Evolutionary conservation across 176 grass and related monocot species (phyloP).

Genomic region (Phoenix dactylifera): DNA sequence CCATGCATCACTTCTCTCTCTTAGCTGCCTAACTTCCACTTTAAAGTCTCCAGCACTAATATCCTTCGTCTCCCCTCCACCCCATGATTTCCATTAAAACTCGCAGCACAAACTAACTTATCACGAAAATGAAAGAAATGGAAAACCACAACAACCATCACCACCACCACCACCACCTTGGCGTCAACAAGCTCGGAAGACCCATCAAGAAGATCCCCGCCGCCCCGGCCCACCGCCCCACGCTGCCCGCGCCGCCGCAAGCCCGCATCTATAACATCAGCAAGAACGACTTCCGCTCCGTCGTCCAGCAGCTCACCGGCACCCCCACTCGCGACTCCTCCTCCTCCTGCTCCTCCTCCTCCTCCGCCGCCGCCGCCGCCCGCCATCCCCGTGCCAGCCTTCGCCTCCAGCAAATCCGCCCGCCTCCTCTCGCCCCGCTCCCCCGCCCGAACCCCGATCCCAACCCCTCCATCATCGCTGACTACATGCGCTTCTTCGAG

Average conservation of each 20-base stretch:
- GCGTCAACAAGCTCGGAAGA: neutral
- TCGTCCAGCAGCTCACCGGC: slow-evolving; percentile 13
- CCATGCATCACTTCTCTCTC: no score
- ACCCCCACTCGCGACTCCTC: neutral
- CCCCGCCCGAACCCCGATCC: neutral
- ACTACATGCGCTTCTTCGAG: neutral
- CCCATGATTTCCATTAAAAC: no score
- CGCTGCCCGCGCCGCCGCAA: neutral
- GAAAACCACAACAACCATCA: neutral
- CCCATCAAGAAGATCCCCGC: slow-evolving; percentile 5
- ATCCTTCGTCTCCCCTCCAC: no score
- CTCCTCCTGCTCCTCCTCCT: neutral
- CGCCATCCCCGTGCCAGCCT: neutral
- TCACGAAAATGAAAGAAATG: neutral
- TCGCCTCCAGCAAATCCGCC: neutral
- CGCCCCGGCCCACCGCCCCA: neutral
- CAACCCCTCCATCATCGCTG: neutral
- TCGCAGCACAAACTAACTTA: no score
- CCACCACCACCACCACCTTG: neutral
- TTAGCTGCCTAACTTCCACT: no score
- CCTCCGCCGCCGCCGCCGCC: no score
- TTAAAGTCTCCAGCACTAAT: no score
- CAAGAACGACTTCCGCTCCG: neutral
- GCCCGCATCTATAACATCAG: slow-evolving; percentile 6
- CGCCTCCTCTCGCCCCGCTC: neutral